A percentile compares a stretch with the other conserved stretches of the same genome.
phyloP scores from a whole-genome alignment of 768 basidiomycete species.

The Gymnopilus dilepis region DNA sequence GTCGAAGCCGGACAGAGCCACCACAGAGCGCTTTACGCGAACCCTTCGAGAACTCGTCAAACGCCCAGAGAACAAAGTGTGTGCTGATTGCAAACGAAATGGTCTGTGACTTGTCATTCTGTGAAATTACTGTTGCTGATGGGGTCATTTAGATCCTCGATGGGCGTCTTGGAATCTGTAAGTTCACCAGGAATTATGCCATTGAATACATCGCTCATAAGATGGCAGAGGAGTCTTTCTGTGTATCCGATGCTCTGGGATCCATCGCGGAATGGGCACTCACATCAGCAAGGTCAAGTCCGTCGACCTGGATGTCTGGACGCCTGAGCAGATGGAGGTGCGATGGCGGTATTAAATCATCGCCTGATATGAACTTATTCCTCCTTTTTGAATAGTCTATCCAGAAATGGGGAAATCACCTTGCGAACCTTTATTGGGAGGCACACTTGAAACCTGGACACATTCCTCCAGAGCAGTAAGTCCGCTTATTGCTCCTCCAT shows the following conservation, averaged over 20 bases:
- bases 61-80: conserved; percentile 89
- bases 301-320: conserved; percentile 97
- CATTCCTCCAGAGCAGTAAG: conserved; percentile 92
- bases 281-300: conserved; percentile 98
- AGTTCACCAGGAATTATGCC: conserved; percentile 27
- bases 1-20: conserved; percentile 80
- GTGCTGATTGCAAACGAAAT: conserved; percentile 96
- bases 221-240: conserved; percentile 81
- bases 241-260: conserved; percentile 96
- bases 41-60: conserved; percentile 89
- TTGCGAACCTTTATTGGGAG: conserved; percentile 97
- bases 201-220: conserved; percentile 10
- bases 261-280: conserved; percentile 97
- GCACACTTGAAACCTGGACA: conserved; percentile 93
- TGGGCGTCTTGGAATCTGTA: conserved; percentile 99
- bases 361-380: background rate
- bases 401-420: conserved; percentile 92
- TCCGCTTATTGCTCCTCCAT: conserved; percentile 28
- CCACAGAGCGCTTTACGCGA: conserved; percentile 77
- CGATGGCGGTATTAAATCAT: conserved; percentile 22
- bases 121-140: conserved; percentile 7
- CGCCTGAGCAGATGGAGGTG: conserved; percentile 96
- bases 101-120: conserved; percentile 53
- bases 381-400: conserved; percentile 56
- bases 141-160: conserved; percentile 74